phyloP scores from a whole-genome alignment of 768 basidiomycete genomes.

The Flagelloscypha sp. region DNA sequence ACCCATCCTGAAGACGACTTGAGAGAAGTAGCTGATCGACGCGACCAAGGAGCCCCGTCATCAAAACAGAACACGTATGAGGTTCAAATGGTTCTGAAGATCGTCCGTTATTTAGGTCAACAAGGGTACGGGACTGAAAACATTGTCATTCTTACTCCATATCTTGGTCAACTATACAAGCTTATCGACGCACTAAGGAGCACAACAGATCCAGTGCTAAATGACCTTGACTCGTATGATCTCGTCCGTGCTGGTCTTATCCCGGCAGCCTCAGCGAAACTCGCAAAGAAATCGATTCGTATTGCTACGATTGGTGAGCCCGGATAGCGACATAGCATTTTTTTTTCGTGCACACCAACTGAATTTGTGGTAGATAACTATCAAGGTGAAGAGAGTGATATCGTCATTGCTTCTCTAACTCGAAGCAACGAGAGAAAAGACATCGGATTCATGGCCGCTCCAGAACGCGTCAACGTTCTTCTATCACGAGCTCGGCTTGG shows the following conservation, averaged over 20 bases:
- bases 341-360: conserved; percentile 7
- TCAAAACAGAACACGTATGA: conserved; percentile 60
- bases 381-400: conserved; percentile 43
- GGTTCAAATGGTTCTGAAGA: conserved; percentile 56
- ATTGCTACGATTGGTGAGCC: conserved; percentile 57
- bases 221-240: conserved; percentile 54
- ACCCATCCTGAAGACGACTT: conserved; percentile 43
- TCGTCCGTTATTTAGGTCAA: conserved; percentile 55
- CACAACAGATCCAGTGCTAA: conserved; percentile 51
- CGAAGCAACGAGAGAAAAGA: conserved; percentile 46
- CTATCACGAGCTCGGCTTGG: conserved; percentile 61
- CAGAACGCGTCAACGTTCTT: conserved; percentile 63
- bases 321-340: too few species aligned
- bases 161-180: conserved; percentile 54
- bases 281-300: conserved; percentile 38
- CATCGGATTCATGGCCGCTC: conserved; percentile 67
- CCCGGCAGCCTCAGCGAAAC: conserved; percentile 26
- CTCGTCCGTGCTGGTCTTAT: conserved; percentile 50
- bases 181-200: conserved; percentile 36
- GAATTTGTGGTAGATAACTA: conserved; percentile 30
- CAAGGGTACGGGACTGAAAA: conserved; percentile 58
- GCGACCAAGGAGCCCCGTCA: conserved; percentile 37
- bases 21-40: conserved; percentile 29
- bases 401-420: conserved; percentile 55
- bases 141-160: conserved; percentile 61